These are phyloP conservation scores for Halophytophthora batemanensis DNA, from an alignment of 352 stramenopile genomes.

Conservation along the genomic window DNA sequence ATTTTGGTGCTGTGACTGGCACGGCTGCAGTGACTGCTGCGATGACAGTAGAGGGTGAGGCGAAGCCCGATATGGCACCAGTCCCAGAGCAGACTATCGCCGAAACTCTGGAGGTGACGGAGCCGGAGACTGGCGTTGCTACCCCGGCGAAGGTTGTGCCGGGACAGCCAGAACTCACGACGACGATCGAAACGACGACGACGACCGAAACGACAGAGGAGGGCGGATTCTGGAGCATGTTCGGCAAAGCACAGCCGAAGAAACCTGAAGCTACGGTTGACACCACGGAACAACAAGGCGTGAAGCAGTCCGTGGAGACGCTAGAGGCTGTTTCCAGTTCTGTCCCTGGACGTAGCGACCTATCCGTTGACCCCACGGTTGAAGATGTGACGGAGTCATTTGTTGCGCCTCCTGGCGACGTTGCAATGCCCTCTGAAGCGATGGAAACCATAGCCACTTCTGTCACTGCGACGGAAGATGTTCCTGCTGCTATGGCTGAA, in stretches of 20 bases:
- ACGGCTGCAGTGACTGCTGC: background rate
- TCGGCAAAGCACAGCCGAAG: conserved; percentile 16
- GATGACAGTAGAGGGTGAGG: background rate
- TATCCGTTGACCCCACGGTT: background rate
- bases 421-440: background rate
- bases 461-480: background rate
- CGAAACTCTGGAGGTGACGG: background rate
- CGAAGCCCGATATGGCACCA: background rate
- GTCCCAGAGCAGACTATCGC: background rate
- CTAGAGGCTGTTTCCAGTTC: too few species aligned
- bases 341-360: too few species aligned
- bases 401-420: background rate
- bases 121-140: background rate
- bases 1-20: background rate
- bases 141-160: background rate
- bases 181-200: background rate
- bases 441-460: background rate
- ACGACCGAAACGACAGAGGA: conserved; percentile 3
- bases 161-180: background rate
- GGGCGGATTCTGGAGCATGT: conserved; percentile 24
- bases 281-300: background rate
- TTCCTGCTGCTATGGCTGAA: background rate
- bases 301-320: background rate
- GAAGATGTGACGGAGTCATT: conserved; percentile 1
- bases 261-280: background rate